Conservation (phyloP, 1,284 basidiomycete species). For the Apiotrichum mycotoxinovorans region DNA sequence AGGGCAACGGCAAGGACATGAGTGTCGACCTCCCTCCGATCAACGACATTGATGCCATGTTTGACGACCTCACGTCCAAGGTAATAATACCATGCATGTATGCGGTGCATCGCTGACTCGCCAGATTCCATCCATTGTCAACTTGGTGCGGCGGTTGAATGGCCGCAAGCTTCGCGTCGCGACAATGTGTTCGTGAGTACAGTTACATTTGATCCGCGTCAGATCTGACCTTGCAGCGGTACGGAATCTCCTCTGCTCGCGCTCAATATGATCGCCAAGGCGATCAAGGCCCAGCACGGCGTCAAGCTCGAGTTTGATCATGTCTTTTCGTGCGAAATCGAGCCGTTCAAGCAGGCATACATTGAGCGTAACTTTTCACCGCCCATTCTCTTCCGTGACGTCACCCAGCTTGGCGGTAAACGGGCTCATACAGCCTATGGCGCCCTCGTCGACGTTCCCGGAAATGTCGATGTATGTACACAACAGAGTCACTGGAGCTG, state of each 20-base stretch:
- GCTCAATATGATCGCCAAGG: conserved; percentile 72
- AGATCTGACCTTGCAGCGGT: conserved; percentile 58
- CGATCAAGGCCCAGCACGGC: conserved; percentile 66
- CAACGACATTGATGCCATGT: conserved; percentile 74
- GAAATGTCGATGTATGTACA: conserved; percentile 66
- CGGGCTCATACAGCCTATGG: conserved; percentile 89
- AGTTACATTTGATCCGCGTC: no score
- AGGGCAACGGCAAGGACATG: conserved; percentile 33
- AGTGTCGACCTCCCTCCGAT: conserved; percentile 65
- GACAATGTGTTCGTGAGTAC: conserved; percentile 73
- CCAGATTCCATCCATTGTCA: conserved; percentile 33
- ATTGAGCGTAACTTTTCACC: conserved; percentile 85
- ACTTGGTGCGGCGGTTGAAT: conserved; percentile 65
- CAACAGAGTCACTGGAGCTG: background rate
- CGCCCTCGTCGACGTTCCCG: conserved; percentile 76
- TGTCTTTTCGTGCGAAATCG: conserved; percentile 96
- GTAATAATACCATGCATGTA: no score
- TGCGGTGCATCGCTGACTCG: no score
- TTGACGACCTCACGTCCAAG: conserved; percentile 63
- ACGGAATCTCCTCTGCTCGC: conserved; percentile 92
- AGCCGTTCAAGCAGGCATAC: conserved; percentile 97
- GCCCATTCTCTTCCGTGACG: conserved; percentile 87
- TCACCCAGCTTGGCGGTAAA: conserved; percentile 77
- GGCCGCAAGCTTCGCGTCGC: conserved; percentile 86
- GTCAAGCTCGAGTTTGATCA: conserved; percentile 74